Percentiles rank a stretch among this genome's conserved stretches.
Evolutionary conservation across 2,329 filamentous ascomycete genomes (phyloP).

Genomic region (Ascochyta viciae-villosae): DNA sequence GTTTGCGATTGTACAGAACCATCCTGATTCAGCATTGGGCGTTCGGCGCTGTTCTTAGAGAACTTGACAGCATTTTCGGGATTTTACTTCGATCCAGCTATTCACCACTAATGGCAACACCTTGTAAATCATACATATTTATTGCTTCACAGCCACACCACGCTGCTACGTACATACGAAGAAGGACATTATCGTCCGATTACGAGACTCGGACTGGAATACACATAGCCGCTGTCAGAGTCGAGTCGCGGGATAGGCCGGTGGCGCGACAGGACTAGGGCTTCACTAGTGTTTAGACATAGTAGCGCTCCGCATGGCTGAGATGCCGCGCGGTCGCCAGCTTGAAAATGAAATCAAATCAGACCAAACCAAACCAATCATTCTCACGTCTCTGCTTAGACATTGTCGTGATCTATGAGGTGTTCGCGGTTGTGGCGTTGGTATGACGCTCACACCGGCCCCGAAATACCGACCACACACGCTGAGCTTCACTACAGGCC

Average conservation of each 20-base stretch:
- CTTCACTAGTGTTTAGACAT: neutral
- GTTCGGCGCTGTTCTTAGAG: neutral
- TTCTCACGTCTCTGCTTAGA: neutral
- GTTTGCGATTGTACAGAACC: slow-evolving; percentile 3
- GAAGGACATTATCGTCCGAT: slow-evolving; percentile 3
- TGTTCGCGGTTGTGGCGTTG: neutral
- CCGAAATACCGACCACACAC: neutral
- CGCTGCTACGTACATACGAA: slow-evolving; percentile 22
- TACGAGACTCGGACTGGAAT: slow-evolving; percentile 7
- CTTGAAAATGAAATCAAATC: neutral
- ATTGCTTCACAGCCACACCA: slow-evolving; percentile 4
- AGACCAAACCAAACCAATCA: neutral
- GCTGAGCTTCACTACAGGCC: neutral
- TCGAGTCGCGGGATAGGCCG: slow-evolving; percentile 11
- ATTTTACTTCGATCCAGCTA: slow-evolving; percentile 10
- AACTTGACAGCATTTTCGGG: neutral
- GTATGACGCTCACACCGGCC: neutral
- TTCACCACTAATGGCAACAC: slow-evolving; percentile 4
- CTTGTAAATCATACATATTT: slow-evolving; percentile 9
- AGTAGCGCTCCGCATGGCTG: neutral
- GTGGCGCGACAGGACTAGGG: neutral
- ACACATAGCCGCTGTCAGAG: slow-evolving; percentile 8
- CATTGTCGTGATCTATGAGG: neutral
- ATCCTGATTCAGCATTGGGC: slow-evolving; percentile 10
- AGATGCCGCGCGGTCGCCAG: slow-evolving; percentile 2